Conservation (phyloP, 106 monocot genomes). For the Platanthera guangdongensis region DNA sequence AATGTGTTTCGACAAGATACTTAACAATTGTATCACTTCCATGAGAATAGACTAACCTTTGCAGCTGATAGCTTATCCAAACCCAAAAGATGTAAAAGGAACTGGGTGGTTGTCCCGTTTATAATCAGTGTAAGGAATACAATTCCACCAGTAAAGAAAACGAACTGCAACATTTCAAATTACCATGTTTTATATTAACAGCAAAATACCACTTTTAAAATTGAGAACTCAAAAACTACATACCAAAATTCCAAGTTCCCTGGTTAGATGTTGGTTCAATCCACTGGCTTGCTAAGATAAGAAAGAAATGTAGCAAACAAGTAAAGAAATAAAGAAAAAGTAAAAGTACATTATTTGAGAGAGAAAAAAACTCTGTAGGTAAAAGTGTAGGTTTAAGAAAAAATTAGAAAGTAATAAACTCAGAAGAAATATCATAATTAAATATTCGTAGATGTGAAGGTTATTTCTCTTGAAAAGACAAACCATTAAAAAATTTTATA, state of each 20-base stretch:
- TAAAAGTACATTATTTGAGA: background rate
- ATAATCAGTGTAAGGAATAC: slow-evolving; percentile 84
- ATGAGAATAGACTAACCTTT: slow-evolving; percentile 39
- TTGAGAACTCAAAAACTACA: slow-evolving; percentile 11
- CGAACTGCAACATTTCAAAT: slow-evolving; percentile 48
- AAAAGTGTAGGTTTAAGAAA: background rate
- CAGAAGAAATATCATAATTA: background rate
- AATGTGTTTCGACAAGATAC: background rate
- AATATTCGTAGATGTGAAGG: too few relatives aligned
- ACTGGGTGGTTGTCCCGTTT: slow-evolving; percentile 93
- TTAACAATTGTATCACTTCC: background rate
- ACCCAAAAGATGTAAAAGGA: slow-evolving; percentile 52
- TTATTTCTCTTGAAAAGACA: too few relatives aligned
- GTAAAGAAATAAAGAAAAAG: background rate
- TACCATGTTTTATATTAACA: background rate
- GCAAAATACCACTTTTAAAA: background rate
- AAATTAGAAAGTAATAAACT: background rate
- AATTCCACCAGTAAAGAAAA: slow-evolving; percentile 97
- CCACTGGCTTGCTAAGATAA: slow-evolving; percentile 62
- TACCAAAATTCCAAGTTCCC: slow-evolving; percentile 88
- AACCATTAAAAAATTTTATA: too few relatives aligned
- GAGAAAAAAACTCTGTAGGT: background rate
- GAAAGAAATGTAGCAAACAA: background rate
- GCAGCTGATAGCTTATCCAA: slow-evolving; percentile 80
- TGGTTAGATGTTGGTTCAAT: slow-evolving; percentile 33